Percentiles rank a stretch among this genome's conserved stretches.
These are phyloP conservation scores for Trichoderma citrinoviride DNA, from an alignment of 2,329 filamentous ascomycete species.

Conservation along the genomic window DNA sequence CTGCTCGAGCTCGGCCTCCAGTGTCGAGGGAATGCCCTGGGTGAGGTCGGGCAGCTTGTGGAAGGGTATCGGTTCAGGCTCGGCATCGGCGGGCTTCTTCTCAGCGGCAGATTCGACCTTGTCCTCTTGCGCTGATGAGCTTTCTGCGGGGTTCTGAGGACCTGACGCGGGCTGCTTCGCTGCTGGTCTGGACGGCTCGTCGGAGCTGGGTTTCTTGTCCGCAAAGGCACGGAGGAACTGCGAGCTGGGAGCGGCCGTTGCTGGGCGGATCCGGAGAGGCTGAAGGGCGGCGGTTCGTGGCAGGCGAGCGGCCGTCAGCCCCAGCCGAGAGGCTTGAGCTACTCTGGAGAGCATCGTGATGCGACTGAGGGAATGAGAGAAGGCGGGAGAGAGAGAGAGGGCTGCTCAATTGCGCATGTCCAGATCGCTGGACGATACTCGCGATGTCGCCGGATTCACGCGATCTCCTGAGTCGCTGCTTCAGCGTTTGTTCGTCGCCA, in stretches of 20 bases:
- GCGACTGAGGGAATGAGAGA: neutral
- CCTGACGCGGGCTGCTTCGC: constrained; percentile 13
- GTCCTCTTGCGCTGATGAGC: constrained; percentile 21
- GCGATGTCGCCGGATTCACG: constrained; percentile 1
- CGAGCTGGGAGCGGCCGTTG: constrained; percentile 25
- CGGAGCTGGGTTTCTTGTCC: constrained; percentile 26
- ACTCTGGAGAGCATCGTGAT: constrained; percentile 42
- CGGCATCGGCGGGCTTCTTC: constrained; percentile 31
- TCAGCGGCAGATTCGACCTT: constrained; percentile 26
- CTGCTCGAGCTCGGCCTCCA: constrained; percentile 69
- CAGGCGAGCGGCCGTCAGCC: constrained; percentile 32
- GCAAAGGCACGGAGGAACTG: constrained; percentile 35
- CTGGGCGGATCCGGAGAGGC: constrained; percentile 29
- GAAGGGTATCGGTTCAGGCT: constrained; percentile 48
- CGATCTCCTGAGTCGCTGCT: neutral
- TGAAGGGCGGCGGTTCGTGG: constrained; percentile 30
- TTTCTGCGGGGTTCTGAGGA: constrained; percentile 7
- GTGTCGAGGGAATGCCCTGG: constrained; percentile 89
- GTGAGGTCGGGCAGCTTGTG: constrained; percentile 84
- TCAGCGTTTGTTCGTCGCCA: neutral
- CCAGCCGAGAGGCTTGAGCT: constrained; percentile 36
- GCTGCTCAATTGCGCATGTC: constrained; percentile 18
- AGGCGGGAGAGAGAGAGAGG: neutral
- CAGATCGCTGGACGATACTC: neutral
- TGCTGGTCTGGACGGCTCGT: constrained; percentile 19